These are phyloP conservation scores for Mycena rebaudengoi DNA, from an alignment of 768 basidiomycete genomes.

Conservation along the genomic window DNA sequence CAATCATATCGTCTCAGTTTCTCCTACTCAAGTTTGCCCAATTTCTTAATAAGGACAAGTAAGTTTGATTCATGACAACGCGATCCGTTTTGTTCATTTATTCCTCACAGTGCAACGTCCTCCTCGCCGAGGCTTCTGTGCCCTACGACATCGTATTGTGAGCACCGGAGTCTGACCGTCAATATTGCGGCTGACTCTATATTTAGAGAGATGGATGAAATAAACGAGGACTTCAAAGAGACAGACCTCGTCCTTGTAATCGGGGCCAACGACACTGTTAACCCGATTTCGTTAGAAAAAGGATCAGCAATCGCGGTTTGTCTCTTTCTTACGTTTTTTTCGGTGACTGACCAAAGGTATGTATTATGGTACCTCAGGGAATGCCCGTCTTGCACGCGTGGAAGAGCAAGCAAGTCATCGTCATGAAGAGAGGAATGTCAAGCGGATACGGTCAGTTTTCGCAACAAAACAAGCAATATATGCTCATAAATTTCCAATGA, in stretches of 20 bases:
- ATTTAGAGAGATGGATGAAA: constrained; percentile 92
- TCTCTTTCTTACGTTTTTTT: neutral
- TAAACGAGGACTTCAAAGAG: constrained; percentile 90
- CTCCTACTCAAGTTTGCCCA: neutral
- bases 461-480: neutral
- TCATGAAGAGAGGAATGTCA: constrained; percentile 93
- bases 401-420: constrained; percentile 92
- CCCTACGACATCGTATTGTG: constrained; percentile 70
- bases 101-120: constrained; percentile 79
- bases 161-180: neutral
- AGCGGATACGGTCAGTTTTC: constrained; percentile 78
- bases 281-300: constrained; percentile 87
- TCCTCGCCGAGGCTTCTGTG: constrained; percentile 88
- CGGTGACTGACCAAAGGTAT: neutral
- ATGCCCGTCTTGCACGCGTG: constrained; percentile 94
- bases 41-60: constrained; percentile 19
- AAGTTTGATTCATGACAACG: neutral
- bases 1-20: neutral
- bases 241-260: constrained; percentile 93
- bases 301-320: constrained; percentile 83
- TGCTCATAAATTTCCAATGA: constrained; percentile 12
- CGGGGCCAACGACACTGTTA: constrained; percentile 93
- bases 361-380: constrained; percentile 49
- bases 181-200: neutral
- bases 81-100: neutral